Conservation (phyloP, 2,329 filamentous ascomycete genomes). For the Fusarium subglutinans region DNA sequence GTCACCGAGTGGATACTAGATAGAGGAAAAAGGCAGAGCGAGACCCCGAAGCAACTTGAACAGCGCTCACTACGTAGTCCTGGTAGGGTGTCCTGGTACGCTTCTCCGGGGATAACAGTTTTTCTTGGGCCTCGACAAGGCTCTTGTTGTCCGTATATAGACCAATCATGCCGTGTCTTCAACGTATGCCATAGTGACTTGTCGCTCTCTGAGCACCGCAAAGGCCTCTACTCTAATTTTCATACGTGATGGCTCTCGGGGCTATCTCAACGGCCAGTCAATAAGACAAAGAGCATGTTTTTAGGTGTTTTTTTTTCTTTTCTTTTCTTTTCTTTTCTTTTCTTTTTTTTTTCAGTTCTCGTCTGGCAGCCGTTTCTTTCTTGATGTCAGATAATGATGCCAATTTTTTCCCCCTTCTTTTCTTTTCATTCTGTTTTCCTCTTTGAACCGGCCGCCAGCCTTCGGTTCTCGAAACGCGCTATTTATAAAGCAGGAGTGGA, state of each 20-base stretch:
- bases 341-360: too few species aligned
- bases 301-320: too few species aligned
- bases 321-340: too few species aligned
- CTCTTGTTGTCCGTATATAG: neutral
- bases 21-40: neutral
- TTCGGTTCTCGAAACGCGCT: constrained; percentile 14
- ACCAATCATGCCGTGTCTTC: neutral
- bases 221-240: neutral
- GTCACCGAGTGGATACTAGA: neutral
- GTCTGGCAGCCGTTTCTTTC: neutral
- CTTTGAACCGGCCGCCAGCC: neutral
- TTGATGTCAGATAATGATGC: neutral
- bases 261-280: neutral
- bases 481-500: neutral
- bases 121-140: neutral
- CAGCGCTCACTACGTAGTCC: neutral
- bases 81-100: neutral
- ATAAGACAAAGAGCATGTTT: neutral
- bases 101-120: neutral
- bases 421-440: neutral
- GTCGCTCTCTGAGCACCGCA: neutral
- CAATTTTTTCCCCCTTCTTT: neutral
- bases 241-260: neutral
- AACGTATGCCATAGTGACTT: neutral
- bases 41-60: neutral